Conservation (phyloP, 2,329 filamentous ascomycete species). For the Drechslerella coelobrocha region DNA sequence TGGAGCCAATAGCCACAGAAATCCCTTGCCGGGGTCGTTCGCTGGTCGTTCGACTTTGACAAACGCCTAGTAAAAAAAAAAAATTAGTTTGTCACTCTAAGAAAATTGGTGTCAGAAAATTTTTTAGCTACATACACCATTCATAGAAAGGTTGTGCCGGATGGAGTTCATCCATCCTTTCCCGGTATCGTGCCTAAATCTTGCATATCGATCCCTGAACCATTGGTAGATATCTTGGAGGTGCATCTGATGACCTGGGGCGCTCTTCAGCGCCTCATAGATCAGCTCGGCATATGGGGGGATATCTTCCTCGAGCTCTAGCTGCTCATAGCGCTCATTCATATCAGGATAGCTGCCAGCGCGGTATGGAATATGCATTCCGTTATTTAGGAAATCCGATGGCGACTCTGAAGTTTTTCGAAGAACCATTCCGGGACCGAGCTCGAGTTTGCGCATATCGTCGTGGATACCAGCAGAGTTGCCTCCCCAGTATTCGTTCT, state of each 20-base stretch:
- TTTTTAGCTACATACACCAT: conserved; percentile 69
- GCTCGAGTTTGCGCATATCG: conserved; percentile 15
- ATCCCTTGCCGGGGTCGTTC: conserved; percentile 52
- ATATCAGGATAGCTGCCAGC: conserved; percentile 13
- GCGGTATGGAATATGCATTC: conserved; percentile 17
- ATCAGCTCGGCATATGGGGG: conserved; percentile 82
- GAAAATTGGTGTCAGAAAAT: conserved; percentile 4
- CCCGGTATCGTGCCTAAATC: conserved; percentile 66
- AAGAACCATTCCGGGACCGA: conserved; percentile 1
- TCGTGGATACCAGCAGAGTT: not conserved
- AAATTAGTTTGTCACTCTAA: conserved; percentile 43
- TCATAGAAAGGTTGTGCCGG: conserved; percentile 95
- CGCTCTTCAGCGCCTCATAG: conserved; percentile 74
- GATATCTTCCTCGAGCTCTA: conserved; percentile 27
- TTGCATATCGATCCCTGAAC: conserved; percentile 82
- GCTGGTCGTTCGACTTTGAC: conserved; percentile 59
- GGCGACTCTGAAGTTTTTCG: conserved; percentile 15
- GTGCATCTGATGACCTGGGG: conserved; percentile 72
- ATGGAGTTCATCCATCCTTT: conserved; percentile 96
- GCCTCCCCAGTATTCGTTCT: conserved; percentile 12
- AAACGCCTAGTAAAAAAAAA: conserved; percentile 57
- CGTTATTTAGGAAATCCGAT: conserved; percentile 19
- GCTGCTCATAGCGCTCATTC: conserved; percentile 41
- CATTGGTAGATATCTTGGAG: conserved; percentile 89
- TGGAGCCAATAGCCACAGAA: conserved; percentile 73